A percentile compares a stretch with the other conserved stretches of the same genome.
Evolutionary conservation across 2,329 filamentous ascomycete species (phyloP).

Genomic region (Diaporthe sp.): DNA sequence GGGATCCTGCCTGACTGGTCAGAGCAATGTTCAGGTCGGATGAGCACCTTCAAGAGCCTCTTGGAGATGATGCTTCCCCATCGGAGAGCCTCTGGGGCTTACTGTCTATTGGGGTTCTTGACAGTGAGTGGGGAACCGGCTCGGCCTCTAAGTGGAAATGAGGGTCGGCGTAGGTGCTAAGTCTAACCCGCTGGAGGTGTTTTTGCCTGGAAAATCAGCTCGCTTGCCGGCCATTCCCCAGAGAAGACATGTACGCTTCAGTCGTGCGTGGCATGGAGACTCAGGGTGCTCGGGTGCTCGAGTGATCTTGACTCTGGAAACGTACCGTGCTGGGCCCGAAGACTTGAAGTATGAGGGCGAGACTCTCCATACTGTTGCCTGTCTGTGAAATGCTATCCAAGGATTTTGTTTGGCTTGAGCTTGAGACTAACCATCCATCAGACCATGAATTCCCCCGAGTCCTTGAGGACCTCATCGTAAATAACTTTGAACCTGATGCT

Average conservation of each 20-base stretch:
- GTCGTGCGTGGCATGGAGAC: conserved; percentile 38
- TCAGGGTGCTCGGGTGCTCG: conserved; percentile 41
- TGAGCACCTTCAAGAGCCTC: background rate
- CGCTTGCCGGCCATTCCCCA: background rate
- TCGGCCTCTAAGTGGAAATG: conserved; percentile 41
- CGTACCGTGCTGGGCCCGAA: conserved; percentile 17
- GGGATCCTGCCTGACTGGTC: conserved; percentile 42
- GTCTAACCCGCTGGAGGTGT: background rate
- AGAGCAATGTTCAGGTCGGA: conserved; percentile 35
- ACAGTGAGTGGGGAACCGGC: conserved; percentile 42
- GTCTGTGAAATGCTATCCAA: conserved; percentile 25
- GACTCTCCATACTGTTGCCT: conserved; percentile 41
- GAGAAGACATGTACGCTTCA: conserved; percentile 39
- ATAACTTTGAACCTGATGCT: conserved; percentile 40
- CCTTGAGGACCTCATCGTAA: conserved; percentile 35
- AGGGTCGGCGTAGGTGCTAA: conserved; percentile 41
- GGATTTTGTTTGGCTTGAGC: background rate
- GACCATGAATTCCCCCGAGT: conserved; percentile 40
- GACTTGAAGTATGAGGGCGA: conserved; percentile 38
- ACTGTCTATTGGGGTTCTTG: conserved; percentile 41
- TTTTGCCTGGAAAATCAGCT: too few relatives aligned
- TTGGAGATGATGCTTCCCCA: background rate
- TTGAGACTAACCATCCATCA: background rate
- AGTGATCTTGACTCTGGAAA: conserved; percentile 40
- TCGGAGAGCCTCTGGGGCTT: conserved; percentile 1